Evolutionary conservation across 148 eudicot species (phyloP).

Genomic region (Silene latifolia): DNA sequence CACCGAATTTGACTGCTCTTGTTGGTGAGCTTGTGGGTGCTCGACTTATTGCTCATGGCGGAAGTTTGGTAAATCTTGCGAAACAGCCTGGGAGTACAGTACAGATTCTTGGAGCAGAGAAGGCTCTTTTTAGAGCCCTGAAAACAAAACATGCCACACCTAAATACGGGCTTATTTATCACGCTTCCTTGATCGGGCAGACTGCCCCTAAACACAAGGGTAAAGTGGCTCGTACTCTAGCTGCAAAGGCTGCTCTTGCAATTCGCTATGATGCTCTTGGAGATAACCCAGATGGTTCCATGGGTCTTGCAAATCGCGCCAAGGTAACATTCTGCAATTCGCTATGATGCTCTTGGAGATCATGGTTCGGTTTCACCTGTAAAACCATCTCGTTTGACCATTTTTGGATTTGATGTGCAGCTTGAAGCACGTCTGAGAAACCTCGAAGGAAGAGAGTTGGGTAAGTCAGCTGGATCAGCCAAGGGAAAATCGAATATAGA

Average conservation of each 20-base stretch:
- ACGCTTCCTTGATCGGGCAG: conserved; percentile 91
- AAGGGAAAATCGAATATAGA: conserved; percentile 97
- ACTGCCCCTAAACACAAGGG: conserved; percentile 96
- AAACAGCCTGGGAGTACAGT: conserved; percentile 99
- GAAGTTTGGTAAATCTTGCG: conserved; percentile 88
- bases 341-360: too few relatives aligned
- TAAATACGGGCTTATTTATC: conserved; percentile 91
- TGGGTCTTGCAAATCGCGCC: conserved; percentile 80
- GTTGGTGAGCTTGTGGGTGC: conserved; percentile 99
- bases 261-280: conserved; percentile 92
- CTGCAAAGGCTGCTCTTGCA: conserved; percentile 85
- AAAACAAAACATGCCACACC: conserved; percentile 98
- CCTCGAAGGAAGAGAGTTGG: conserved; percentile 83
- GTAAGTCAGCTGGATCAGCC: conserved; percentile 85
- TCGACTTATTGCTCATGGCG: conserved; percentile 92
- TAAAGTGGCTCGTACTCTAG: conserved; percentile 85
- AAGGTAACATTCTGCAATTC: conserved; percentile 61
- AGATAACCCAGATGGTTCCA: conserved; percentile 69
- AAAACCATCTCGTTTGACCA: background rate
- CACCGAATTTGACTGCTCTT: conserved; percentile 91
- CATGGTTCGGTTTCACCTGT: too few relatives aligned
- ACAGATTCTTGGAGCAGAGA: conserved; percentile 96
- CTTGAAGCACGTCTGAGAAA: conserved; percentile 85
- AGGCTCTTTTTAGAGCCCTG: conserved; percentile 92
- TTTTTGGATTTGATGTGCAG: conserved; percentile 26